Conservation (phyloP, 768 basidiomycete genomes). For the Suillus alpinus region DNA sequence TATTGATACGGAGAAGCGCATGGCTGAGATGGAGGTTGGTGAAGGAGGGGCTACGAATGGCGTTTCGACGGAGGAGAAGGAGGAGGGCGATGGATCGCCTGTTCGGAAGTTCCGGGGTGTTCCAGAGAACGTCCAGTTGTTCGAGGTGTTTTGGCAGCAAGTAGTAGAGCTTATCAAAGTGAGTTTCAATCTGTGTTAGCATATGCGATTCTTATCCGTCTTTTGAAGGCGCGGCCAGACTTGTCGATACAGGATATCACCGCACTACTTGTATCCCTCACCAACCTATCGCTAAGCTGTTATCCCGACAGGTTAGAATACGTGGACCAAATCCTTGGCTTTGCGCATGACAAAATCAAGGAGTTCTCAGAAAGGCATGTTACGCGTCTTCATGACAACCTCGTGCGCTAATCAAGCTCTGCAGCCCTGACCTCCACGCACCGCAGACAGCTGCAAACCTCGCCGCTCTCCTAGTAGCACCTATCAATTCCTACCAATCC, state of each 20-base stretch:
- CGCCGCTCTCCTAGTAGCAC: conserved; percentile 87
- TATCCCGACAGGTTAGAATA: conserved; percentile 97
- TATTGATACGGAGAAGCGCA: conserved; percentile 20
- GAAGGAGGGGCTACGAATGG: conserved; percentile 18
- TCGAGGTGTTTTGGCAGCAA: conserved; percentile 99
- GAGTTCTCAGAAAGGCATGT: conserved; percentile 78
- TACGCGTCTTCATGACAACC: conserved; percentile 2
- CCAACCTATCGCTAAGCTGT: conserved; percentile 93
- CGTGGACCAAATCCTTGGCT: conserved; percentile 92
- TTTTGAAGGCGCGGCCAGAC: conserved; percentile 85
- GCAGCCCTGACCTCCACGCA: conserved; percentile 83
- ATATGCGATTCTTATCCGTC: conserved; percentile 7
- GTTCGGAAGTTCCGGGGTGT: conserved; percentile 91
- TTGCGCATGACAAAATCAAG: conserved; percentile 81
- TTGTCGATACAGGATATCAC: conserved; percentile 97
- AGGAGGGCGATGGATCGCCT: conserved; percentile 54
- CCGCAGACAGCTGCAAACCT: conserved; percentile 87
- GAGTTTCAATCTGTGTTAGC: conserved; percentile 15
- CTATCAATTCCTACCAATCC: conserved; percentile 95
- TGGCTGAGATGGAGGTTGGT: background rate
- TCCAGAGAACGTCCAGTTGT: conserved; percentile 91
- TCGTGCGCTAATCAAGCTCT: background rate
- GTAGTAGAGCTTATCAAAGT: conserved; percentile 98
- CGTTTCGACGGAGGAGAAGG: conserved; percentile 23
- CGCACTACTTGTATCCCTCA: conserved; percentile 90